Evolutionary conservation across 345 rosid genomes (phyloP), one percentile per base, ranked within the genome.

Genomic region (Murraya paniculata): DNA sequence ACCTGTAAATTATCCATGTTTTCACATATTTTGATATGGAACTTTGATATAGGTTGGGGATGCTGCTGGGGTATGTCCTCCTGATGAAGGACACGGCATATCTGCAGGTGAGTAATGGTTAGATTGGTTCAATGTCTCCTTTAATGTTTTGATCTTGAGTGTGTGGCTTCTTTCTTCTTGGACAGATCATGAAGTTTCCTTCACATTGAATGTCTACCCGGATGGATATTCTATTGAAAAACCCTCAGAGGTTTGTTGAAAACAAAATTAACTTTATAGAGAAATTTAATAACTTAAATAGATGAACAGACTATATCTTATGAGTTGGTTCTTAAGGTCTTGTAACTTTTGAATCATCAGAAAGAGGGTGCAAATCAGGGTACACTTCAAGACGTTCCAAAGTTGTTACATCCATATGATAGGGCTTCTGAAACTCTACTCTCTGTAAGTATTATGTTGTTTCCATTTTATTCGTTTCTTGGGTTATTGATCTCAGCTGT

Each of bases 361-460:
- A 85, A 83, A 61, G 92, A 88, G 68, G 71, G 83, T 76, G 71
- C 73, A 58, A 80, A 77, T 64, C 93, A 86, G 81, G 80, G 80
- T 71, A 38, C 85, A 2, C 81, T 85, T 81, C 90, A 91, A 81
- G 97, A 90, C 86, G 85, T 81, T 85, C 81, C 83, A n/a, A 90
- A 90, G 81, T 81, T 81, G 55, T 78, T 94, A 82, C 95, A 85
- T 83, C 96, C 94, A 28, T 97, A 94, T 84, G 93, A 94, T 87
- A 91, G 89, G 83, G 85, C 95, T 76, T 95, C 99, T 53, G 97
- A 97, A 86, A 87, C 82, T 77, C 88, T 94, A 64, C 91, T 94
- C 82, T 85, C 90, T 84, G 99, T 97, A 87, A 88, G 65, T 75
- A 31, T 84, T 73, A 67, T 25, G 21, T 64, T 59, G 14, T 72